A percentile compares a stretch with the other conserved stretches of the same genome.
These are phyloP conservation scores for Chondrus crispus DNA, from an alignment of 23 red algal species.

Conservation along the genomic window DNA sequence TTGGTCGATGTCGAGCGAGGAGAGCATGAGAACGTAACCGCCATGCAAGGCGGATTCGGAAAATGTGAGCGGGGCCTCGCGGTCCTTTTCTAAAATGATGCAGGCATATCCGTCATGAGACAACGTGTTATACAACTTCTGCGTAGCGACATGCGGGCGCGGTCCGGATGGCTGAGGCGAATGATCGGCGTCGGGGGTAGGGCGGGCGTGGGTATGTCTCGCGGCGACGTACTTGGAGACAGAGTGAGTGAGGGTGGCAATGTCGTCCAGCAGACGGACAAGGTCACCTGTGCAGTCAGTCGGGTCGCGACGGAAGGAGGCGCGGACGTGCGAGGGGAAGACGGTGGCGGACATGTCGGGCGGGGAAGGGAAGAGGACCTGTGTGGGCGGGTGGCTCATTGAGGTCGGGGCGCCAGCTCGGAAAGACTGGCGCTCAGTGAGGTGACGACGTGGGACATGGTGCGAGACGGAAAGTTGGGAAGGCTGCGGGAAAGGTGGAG, in stretches of 20 bases:
- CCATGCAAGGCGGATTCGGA: slow-evolving; percentile 70
- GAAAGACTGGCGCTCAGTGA: no score
- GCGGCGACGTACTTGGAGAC: slow-evolving; percentile 51
- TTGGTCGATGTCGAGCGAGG: slow-evolving; percentile 63
- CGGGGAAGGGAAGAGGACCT: no score
- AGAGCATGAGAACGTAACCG: slow-evolving; percentile 69
- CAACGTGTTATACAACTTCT: slow-evolving; percentile 57
- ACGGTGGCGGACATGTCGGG: background rate
- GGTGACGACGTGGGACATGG: no score
- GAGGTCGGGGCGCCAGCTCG: no score
- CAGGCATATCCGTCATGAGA: slow-evolving; percentile 96
- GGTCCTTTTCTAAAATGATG: slow-evolving; percentile 59
- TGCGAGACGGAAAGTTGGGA: no score
- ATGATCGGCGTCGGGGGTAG: background rate
- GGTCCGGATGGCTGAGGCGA: no score
- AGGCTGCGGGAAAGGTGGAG: no score
- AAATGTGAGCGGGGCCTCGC: slow-evolving; percentile 39
- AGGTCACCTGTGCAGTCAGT: slow-evolving; percentile 61
- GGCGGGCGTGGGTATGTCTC: background rate
- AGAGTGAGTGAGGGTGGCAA: slow-evolving; percentile 69
- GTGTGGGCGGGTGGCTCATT: no score
- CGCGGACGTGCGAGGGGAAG: slow-evolving; percentile 79
- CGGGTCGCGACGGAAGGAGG: slow-evolving; percentile 20
- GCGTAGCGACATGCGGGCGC: slow-evolving; percentile 69
- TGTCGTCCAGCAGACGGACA: slow-evolving; percentile 87